Base-by-base conservation (phyloP, 179 eudicot genomes). In the Gypsophila paniculata region DNA sequence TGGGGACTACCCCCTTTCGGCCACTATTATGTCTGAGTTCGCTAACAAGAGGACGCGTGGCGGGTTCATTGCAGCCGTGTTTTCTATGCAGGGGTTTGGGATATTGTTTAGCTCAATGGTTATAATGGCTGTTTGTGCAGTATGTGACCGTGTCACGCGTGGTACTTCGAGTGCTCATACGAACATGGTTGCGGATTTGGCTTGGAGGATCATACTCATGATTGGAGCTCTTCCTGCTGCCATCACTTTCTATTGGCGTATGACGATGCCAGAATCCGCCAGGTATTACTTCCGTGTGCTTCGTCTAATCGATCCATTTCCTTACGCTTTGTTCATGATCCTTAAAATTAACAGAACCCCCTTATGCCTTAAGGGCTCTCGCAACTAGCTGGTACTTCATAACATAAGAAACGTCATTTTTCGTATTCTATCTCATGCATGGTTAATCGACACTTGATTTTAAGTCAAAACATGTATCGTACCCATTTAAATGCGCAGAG, bases 1-100 rank as follows among this genome's bases (percentile, higher is more conserved):
- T 8, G 87, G 89, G 7, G 89, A 86, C 38, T 86, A 86, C 61
- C 90, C 90, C 0, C 81, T 86, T 11, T 86, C 90, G 0, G 90
- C 87, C 72, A 86, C 90, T 36, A 82, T 86, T 25, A 86, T 86
- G 90, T 84, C 90, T 0, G 90, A 86, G 65, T 86, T 84, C 14
- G 82, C 88, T 5, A 85, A 85, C 60, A 85, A 82, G 42, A 82
- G 72, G 71, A 84, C 87, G 0, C 84, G 89, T 0, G 87, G 90
- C 0, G 77, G 82, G 0, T 86, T 86, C 75, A 84, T 86, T 10
- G 85, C 87, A 0, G 90, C 90, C 0, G 90, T 86, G 15, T 86
- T 86, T n/a, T 86, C 90, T 0, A 86, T 86, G 90, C 90, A 86
- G 32, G 85, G 85, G 12, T 9, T 82, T 0, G 85, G 85, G 1